Evolutionary conservation across 768 basidiomycete species (phyloP).

Genomic region (Leccinum disarticulatum): DNA sequence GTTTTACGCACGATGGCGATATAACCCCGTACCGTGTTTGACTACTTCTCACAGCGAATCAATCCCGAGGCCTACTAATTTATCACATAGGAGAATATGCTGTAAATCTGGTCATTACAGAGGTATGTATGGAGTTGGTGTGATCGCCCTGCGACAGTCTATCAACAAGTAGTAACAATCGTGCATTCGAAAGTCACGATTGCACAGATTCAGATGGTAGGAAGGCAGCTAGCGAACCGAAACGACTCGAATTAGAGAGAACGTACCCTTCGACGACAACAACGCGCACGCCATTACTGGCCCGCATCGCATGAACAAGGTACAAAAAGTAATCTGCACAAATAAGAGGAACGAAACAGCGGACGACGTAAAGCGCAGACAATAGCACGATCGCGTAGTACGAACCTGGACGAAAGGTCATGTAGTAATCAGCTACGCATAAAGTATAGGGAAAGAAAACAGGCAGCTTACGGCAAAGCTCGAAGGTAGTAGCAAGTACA

Average conservation of each 20-base stretch:
- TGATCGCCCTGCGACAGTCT: background rate
- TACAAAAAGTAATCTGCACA: background rate
- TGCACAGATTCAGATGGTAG: background rate
- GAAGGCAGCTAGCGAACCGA: background rate
- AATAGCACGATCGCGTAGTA: slow-evolving; percentile 9
- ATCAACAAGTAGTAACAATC: background rate
- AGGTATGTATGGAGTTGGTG: background rate
- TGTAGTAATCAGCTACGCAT: slow-evolving; percentile 24
- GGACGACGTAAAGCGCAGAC: slow-evolving; percentile 8
- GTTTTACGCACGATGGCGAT: too few relatives aligned
- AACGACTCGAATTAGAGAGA: background rate
- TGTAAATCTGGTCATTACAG: background rate
- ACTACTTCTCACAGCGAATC: background rate
- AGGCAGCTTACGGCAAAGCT: background rate
- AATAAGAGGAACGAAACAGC: slow-evolving; percentile 9
- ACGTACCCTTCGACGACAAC: background rate
- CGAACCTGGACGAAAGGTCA: slow-evolving; percentile 2
- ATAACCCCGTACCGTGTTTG: background rate
- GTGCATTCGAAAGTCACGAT: background rate
- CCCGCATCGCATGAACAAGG: background rate
- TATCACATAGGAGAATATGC: background rate
- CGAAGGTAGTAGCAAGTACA: slow-evolving; percentile 22
- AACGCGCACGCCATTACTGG: background rate
- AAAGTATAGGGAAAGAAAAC: slow-evolving; percentile 11
- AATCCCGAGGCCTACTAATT: background rate